Base-by-base conservation (phyloP, 2,329 filamentous ascomycete species). In the Cladorrhinum sp. region DNA sequence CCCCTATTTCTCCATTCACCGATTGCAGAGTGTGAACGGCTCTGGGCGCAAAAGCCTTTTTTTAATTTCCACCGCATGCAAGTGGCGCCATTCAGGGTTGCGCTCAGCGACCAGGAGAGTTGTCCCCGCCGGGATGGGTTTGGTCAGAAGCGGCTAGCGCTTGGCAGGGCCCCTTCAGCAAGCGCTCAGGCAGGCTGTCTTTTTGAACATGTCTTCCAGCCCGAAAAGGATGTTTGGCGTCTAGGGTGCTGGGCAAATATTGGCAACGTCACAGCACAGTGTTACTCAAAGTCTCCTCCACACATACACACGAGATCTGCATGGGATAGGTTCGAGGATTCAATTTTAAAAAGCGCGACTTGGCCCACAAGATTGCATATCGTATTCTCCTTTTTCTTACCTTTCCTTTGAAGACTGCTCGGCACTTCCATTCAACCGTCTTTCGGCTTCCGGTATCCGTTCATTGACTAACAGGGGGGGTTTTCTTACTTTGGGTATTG, bases 271-370 rank as follows among this genome's bases (percentile, higher is more conserved):
- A 46, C 42, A 46, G n/a, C n/a, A 46, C 42, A 21, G 36, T 42
- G 36, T 42, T 16, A 42, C 36, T n/a, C 16, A n/a, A 16, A 42
- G 36, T 42, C 3, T 42, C 36, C 36, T 42, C 14, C 42, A 28
- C 14, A 36, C 33, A 10, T 9, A 36, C 42, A 51, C 26, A 36
- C 57, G 64, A 60, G 64, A 66, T 66, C 64, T 59, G 60, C 64
- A 61, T 58, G 60, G 42, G 36, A 48, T 46, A 57, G 42, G 39
- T 20, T 48, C 54, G 49, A 30, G 54, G 23, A n/a, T 57, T 66
- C 62, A 36, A 63, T 61, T 64, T 65, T 59, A 62, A 64, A 62
- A 62, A 58, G 49, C 60, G 58, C 62, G 58, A 55, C 56, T 60
- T 59, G 62, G 60, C 60, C 60, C 62, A 58, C 62, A 52, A 18